Evolutionary conservation across 2,329 filamentous ascomycete genomes (phyloP).

Genomic region (Emmonsia crescens): DNA sequence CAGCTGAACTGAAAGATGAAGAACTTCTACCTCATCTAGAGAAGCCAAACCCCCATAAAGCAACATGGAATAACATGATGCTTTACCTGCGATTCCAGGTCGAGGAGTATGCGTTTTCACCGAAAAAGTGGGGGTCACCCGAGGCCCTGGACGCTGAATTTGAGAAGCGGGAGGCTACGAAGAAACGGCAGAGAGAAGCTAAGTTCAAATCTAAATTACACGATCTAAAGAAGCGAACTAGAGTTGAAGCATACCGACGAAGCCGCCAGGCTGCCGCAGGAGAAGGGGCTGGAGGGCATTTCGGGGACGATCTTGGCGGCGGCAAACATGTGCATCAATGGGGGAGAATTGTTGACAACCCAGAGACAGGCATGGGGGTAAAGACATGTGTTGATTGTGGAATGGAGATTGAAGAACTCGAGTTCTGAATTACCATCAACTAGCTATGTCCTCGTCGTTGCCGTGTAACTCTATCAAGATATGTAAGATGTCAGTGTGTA

Average conservation of each 20-base stretch:
- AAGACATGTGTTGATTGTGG: slow-evolving; percentile 62
- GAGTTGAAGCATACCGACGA: slow-evolving; percentile 78
- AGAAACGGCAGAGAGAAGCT: slow-evolving; percentile 75
- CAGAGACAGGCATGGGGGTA: slow-evolving; percentile 48
- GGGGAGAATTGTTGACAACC: slow-evolving; percentile 48
- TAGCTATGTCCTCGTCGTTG: too few relatives aligned
- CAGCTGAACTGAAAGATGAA: slow-evolving; percentile 80
- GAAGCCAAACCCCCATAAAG: slow-evolving; percentile 87
- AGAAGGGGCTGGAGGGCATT: slow-evolving; percentile 40
- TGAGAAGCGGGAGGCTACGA: slow-evolving; percentile 63
- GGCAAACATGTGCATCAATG: slow-evolving; percentile 84
- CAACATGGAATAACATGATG: slow-evolving; percentile 98
- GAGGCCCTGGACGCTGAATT: slow-evolving; percentile 85
- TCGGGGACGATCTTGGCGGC: slow-evolving; percentile 64
- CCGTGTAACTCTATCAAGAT: too few relatives aligned
- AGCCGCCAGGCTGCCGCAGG: slow-evolving; percentile 43
- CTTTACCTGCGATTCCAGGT: slow-evolving; percentile 88
- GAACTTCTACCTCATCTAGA: slow-evolving; percentile 79
- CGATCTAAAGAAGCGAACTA: slow-evolving; percentile 85
- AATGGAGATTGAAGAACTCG: slow-evolving; percentile 57
- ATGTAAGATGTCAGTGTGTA: too few relatives aligned
- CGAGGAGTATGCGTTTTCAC: slow-evolving; percentile 77
- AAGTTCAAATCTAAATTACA: slow-evolving; percentile 85
- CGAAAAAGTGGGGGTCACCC: slow-evolving; percentile 78
- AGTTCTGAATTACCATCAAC: slow-evolving; percentile 40